phyloP scores from a whole-genome alignment of 805 yeast genomes.

The Ogataea glucozyma region DNA sequence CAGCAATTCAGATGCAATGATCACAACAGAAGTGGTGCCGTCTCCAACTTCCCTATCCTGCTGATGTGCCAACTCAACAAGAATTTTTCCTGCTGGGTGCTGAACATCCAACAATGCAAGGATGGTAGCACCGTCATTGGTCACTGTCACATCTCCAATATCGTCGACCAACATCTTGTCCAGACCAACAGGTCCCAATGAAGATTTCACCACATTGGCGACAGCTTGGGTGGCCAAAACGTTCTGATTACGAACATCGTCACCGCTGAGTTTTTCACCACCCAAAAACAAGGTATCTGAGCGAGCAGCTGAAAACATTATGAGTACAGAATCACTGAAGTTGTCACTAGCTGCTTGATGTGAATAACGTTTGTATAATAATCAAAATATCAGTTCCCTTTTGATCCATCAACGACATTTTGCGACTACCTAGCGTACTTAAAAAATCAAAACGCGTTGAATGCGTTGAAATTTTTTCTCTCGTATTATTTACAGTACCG shows the following conservation, averaged over 20 bases:
- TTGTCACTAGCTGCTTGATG: too few relatives aligned
- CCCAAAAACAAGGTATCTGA: slow-evolving; percentile 93
- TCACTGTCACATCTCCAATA: slow-evolving; percentile 97
- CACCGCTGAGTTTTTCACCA: slow-evolving; percentile 95
- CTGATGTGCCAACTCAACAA: slow-evolving; percentile 96
- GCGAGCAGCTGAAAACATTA: slow-evolving; percentile 72
- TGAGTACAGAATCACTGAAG: too few relatives aligned
- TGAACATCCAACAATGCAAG: slow-evolving; percentile 88
- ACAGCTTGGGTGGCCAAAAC: slow-evolving; percentile 90
- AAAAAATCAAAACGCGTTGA: slow-evolving; percentile 8
- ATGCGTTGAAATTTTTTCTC: slow-evolving; percentile 3
- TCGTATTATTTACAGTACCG: not conserved
- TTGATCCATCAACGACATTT: not conserved
- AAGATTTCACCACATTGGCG: slow-evolving; percentile 83
- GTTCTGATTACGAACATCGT: slow-evolving; percentile 94
- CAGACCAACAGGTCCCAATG: slow-evolving; percentile 96
- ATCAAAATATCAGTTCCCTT: not conserved
- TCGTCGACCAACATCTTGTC: slow-evolving; percentile 99
- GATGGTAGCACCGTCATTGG: slow-evolving; percentile 98
- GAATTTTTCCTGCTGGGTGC: slow-evolving; percentile 97
- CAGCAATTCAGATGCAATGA: slow-evolving; percentile 89
- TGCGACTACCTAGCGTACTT: too few relatives aligned
- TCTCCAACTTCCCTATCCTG: slow-evolving; percentile 99
- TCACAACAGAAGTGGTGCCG: slow-evolving; percentile 97
- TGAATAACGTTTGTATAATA: not conserved